A percentile compares a stretch with the other conserved stretches of the same genome.
Evolutionary conservation across 176 grass and related monocot species (phyloP).

Genomic region (Areca catechu): DNA sequence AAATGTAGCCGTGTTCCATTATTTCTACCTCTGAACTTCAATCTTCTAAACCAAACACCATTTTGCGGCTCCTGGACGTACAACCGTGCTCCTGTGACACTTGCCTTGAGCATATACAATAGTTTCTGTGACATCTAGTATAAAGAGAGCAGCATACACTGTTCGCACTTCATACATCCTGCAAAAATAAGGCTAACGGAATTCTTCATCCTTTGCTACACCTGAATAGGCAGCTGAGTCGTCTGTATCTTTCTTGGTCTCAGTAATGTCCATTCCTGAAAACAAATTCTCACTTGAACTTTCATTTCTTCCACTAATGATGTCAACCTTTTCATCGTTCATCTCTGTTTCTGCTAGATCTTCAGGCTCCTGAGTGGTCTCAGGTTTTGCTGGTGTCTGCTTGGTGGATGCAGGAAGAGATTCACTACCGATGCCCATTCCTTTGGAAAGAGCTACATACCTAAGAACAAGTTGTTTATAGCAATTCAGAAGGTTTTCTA

Average conservation of each 20-base stretch:
- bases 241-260: conserved; percentile 6
- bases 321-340: conserved; percentile 11
- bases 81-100: too few relatives aligned
- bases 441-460: conserved; percentile 72
- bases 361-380: conserved; percentile 27
- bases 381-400: conserved; percentile 24
- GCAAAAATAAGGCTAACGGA: not conserved
- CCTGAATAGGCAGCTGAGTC: conserved; percentile 22
- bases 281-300: conserved; percentile 16
- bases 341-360: conserved; percentile 18
- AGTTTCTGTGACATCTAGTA: too few relatives aligned
- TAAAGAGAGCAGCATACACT: too few relatives aligned
- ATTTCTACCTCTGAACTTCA: too few relatives aligned
- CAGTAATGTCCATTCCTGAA: conserved; percentile 21
- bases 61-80: too few relatives aligned
- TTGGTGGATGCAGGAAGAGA: conserved; percentile 14
- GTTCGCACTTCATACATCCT: too few relatives aligned
- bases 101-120: too few relatives aligned
- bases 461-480: conserved; percentile 80
- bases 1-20: too few relatives aligned
- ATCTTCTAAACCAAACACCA: too few relatives aligned
- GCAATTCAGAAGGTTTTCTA: conserved; percentile 75
- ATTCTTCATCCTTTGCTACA: conserved; percentile 10
- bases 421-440: conserved; percentile 36
- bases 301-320: conserved; percentile 19